Percentiles rank a stretch among this genome's conserved stretches.
These are phyloP conservation scores for Scleroderma bovista DNA, from an alignment of 768 basidiomycete genomes.

Conservation along the genomic window DNA sequence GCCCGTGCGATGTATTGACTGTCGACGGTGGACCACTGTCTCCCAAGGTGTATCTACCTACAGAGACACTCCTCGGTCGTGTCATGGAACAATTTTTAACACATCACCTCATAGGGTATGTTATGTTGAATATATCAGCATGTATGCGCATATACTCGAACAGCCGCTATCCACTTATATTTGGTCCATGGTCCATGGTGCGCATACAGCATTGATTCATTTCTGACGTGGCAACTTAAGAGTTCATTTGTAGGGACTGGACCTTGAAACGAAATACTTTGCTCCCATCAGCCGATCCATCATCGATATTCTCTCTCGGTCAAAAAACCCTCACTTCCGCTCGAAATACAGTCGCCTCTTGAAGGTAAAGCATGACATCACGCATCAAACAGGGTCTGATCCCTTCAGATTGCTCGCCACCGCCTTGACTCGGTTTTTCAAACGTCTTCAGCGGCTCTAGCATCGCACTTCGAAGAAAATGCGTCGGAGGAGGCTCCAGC, in stretches of 20 bases:
- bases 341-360: conserved; percentile 39
- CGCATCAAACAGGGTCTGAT: conserved; percentile 5
- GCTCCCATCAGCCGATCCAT: conserved; percentile 47
- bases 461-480: conserved; percentile 10
- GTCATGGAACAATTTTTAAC: conserved; percentile 49
- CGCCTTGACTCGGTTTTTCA: conserved; percentile 23
- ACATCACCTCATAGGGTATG: conserved; percentile 56
- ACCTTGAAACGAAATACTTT: conserved; percentile 46
- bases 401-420: conserved; percentile 17
- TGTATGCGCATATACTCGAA: conserved; percentile 8
- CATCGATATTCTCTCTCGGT: conserved; percentile 46
- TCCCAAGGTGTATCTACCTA: conserved; percentile 48
- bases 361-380: conserved; percentile 36
- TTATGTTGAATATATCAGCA: conserved; percentile 5
- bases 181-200: conserved; percentile 65
- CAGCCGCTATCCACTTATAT: conserved; percentile 75
- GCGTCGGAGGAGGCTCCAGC: conserved; percentile 8
- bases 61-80: conserved; percentile 45
- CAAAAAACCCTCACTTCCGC: conserved; percentile 43
- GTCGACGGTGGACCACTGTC: conserved; percentile 46
- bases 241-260: conserved; percentile 44
- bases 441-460: conserved; percentile 23
- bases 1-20: conserved; percentile 27
- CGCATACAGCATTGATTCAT: conserved; percentile 9
- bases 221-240: background rate